These are phyloP conservation scores for Mortierella sp. DNA, from an alignment of 371 early-diverging fungal genomes.

Conservation along the genomic window DNA sequence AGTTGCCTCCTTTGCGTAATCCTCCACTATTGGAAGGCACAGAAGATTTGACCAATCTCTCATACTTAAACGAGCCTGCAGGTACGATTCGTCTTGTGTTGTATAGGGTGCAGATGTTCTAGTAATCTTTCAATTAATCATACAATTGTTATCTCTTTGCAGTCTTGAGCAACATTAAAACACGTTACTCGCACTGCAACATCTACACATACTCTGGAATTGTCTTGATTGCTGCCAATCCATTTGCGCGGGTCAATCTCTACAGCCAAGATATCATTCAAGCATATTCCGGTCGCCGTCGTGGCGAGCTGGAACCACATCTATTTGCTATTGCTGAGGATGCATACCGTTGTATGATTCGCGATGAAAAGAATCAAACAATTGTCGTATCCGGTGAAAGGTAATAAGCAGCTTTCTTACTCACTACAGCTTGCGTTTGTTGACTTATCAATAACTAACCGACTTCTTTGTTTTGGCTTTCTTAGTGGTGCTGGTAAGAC, in stretches of 20 bases:
- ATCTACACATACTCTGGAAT: slow-evolving; percentile 99
- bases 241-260: slow-evolving; percentile 90
- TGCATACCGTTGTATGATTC: slow-evolving; percentile 96
- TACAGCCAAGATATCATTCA: slow-evolving; percentile 92
- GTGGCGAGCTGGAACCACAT: slow-evolving; percentile 98
- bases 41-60: slow-evolving; percentile 93
- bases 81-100: too few relatives aligned
- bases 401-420: too few relatives aligned
- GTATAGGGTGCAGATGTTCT: too few relatives aligned
- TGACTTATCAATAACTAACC: too few relatives aligned
- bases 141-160: neutral
- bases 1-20: slow-evolving; percentile 92
- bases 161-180: slow-evolving; percentile 90
- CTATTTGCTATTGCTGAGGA: slow-evolving; percentile 99
- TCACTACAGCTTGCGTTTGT: neutral
- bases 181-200: slow-evolving; percentile 89
- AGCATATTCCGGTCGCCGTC: slow-evolving; percentile 92
- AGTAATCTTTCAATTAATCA: neutral
- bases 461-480: too few relatives aligned
- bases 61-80: slow-evolving; percentile 92
- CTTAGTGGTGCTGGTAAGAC: slow-evolving; percentile 97
- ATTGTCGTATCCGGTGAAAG: slow-evolving; percentile 99
- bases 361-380: slow-evolving; percentile 95
- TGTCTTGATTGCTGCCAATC: slow-evolving; percentile 98
- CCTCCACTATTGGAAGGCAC: slow-evolving; percentile 90